Evolutionary conservation across 2,329 filamentous ascomycete species (phyloP), one percentile per base, ranked within the genome.

Genomic region (Lasiodiplodia sp.): DNA sequence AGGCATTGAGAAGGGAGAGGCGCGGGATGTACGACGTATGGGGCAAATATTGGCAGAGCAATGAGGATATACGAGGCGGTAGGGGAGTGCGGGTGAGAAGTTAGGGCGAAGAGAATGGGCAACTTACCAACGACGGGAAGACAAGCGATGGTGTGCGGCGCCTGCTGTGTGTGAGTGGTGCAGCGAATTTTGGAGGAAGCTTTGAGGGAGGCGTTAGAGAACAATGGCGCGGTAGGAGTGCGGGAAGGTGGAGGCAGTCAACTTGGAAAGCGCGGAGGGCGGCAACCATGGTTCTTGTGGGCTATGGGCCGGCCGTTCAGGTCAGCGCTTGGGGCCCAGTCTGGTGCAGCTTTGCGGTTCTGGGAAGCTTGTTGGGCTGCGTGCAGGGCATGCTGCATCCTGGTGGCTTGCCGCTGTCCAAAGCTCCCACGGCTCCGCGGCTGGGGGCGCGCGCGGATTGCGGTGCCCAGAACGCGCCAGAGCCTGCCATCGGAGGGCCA

Each of bases 351-450:
- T 47, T 25, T 64, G 60, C 60, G 60, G 60, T 64, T 64, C 44
- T 64, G 44, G 60, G 60, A 52, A 64, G 60, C 60, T 64, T 64
- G 60, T 52, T 64, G 60, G 60, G 60, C 60, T 52, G 31, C 47
- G 60, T 63, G 60, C 60, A 64, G 60, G 60, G 47, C 51, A n/a
- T 4, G 53, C 10, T 4, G 28, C 7, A 56, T 34, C 53, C 53
- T 21, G 53, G 55, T 16, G 31, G 55, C 52, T 34, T 28, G 52
- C 56, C 16, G 58, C 18, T 62, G 58, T 44, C 25, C 58, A 25
- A 28, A 44, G 40, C 25, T 25, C 57, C 21, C 28, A 28, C 37
- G 37, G 23, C 7, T 28, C 23, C 5, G 51, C 25, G 31, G 40
- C 58, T 25, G 58, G 58, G 58, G 58, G 58, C 58, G 58, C 56